phyloP scores from a whole-genome alignment of 1,284 basidiomycete genomes.

The Puccinia brachypodii region DNA sequence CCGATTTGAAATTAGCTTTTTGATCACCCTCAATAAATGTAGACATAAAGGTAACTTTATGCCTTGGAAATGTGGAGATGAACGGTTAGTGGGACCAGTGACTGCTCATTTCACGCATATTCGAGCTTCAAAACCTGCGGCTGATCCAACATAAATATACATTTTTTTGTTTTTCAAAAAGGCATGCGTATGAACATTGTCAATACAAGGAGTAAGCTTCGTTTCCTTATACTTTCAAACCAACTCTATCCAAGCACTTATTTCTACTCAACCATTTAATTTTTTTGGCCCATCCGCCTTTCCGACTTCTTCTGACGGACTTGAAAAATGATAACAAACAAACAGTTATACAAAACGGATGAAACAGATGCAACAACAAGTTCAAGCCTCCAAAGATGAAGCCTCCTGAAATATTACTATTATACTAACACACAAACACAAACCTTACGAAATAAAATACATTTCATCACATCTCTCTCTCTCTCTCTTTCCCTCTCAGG shows the following conservation, averaged over 20 bases:
- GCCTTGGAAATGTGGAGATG: conserved; percentile 48
- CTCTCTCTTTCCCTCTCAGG: no score
- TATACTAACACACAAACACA: background rate
- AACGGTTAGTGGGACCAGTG: conserved; percentile 12
- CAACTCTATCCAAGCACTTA: background rate
- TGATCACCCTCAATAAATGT: conserved; percentile 47
- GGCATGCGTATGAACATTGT: conserved; percentile 48
- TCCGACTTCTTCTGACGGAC: background rate
- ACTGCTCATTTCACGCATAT: background rate
- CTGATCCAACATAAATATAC: background rate
- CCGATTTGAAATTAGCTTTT: conserved; percentile 8
- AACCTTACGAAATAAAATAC: background rate
- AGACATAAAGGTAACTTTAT: conserved; percentile 46
- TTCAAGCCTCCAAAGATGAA: conserved; percentile 42
- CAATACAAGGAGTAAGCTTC: conserved; percentile 47
- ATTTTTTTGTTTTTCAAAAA: background rate
- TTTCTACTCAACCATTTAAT: background rate
- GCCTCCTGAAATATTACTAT: background rate
- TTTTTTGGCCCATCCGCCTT: background rate
- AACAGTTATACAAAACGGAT: conserved; percentile 41
- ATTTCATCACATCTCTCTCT: no score
- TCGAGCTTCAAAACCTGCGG: background rate
- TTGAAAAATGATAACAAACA: background rate
- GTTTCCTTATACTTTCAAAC: background rate
- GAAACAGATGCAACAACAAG: conserved; percentile 48